Percentiles rank a stretch among this genome's conserved stretches.
phyloP scores from a whole-genome alignment of 1,284 basidiomycete species.

The Waitea zeae region DNA sequence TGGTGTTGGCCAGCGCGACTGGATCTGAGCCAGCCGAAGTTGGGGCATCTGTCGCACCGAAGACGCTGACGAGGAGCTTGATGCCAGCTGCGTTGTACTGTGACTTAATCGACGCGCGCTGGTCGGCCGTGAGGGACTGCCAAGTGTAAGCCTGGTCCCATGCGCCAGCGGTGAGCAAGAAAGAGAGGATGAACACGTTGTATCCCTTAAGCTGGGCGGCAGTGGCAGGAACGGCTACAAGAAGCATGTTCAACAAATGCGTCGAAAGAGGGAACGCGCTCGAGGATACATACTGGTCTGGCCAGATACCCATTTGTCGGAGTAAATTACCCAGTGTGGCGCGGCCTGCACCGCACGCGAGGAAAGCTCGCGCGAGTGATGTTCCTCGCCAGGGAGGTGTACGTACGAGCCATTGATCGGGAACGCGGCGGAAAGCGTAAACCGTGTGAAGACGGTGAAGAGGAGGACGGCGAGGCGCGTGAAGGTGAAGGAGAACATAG shows the following conservation, averaged over 20 bases:
- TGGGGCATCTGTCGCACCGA: constrained; percentile 32
- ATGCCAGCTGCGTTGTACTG: constrained; percentile 27
- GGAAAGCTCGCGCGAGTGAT: constrained; percentile 9
- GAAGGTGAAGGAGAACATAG: no score
- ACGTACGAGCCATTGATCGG: no score
- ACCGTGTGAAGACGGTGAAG: no score
- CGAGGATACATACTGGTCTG: constrained; percentile 19
- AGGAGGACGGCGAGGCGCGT: no score
- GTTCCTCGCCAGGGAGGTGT: no score
- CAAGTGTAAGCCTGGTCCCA: constrained; percentile 26
- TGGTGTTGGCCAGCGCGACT: constrained; percentile 21
- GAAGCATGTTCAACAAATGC: constrained; percentile 5
- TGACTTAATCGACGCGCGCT: constrained; percentile 19
- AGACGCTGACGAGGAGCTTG: constrained; percentile 27
- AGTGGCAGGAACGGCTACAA: background rate
- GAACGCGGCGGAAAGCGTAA: no score
- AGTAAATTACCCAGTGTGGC: constrained; percentile 26
- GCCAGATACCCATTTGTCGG: constrained; percentile 21
- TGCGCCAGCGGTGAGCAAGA: constrained; percentile 23
- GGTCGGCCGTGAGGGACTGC: constrained; percentile 15
- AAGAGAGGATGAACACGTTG: constrained; percentile 28
- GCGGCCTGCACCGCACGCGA: constrained; percentile 14
- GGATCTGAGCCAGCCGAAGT: constrained; percentile 24
- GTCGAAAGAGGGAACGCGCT: constrained; percentile 17
- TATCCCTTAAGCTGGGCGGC: constrained; percentile 17